Evolutionary conservation across 805 yeast species (phyloP).

Genomic region (Sungouiella blattae): DNA sequence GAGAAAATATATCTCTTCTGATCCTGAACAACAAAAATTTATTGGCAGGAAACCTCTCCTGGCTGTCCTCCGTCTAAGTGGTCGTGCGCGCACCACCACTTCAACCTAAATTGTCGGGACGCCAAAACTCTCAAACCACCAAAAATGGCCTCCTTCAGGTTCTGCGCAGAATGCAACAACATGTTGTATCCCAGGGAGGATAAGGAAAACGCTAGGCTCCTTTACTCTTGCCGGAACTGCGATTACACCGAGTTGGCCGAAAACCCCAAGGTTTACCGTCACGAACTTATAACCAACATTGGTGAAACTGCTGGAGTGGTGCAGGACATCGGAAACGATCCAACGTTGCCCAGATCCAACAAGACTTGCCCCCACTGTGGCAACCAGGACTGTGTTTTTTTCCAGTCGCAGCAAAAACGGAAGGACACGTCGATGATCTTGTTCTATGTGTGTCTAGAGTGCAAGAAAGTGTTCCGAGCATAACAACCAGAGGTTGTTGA

Average conservation of each 20-base stretch:
- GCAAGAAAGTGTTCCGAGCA: conserved; percentile 68
- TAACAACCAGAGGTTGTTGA: conserved; percentile 1
- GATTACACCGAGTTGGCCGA: conserved; percentile 90
- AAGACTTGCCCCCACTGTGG: conserved; percentile 90
- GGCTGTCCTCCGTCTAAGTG: too few species aligned
- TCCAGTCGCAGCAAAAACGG: conserved; percentile 93
- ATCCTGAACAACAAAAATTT: too few species aligned
- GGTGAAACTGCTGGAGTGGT: conserved; percentile 97
- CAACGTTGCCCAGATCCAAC: conserved; percentile 95
- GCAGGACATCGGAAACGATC: conserved; percentile 92
- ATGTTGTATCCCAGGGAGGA: conserved; percentile 98
- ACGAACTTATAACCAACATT: conserved; percentile 86
- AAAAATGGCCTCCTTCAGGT: conserved; percentile 85
- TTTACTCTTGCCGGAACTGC: conserved; percentile 94
- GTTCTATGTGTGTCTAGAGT: conserved; percentile 86
- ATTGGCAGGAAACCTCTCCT: too few species aligned
- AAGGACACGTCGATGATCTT: conserved; percentile 94
- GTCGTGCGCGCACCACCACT: conserved; percentile 7
- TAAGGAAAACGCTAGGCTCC: conserved; percentile 65
- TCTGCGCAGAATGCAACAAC: conserved; percentile 95
- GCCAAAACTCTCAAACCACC: neutral
- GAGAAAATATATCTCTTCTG: too few species aligned
- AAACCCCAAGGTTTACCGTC: conserved; percentile 82
- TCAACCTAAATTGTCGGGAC: conserved; percentile 1
- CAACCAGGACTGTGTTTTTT: conserved; percentile 88